Conservation (phyloP, 192 early-diverging fungal genomes). For the Rhizoclosmatium sp. region DNA sequence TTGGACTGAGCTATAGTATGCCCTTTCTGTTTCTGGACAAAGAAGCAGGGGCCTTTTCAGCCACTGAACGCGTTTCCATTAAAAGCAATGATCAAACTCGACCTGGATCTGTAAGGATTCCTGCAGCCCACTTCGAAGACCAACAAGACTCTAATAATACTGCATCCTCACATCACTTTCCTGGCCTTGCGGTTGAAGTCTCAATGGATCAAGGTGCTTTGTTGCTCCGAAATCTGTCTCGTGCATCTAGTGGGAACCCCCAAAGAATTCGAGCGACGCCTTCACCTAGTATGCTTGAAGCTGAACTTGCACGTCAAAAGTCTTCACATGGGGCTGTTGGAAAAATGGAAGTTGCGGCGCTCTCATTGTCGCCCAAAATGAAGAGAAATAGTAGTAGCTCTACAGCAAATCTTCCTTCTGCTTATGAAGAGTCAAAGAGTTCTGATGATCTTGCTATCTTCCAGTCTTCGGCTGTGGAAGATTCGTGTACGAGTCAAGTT, state of each 20-base stretch:
- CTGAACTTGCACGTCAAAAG: background rate
- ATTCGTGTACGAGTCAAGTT: too few relatives aligned
- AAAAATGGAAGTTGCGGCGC: background rate
- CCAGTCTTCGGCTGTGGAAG: too few relatives aligned
- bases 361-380: background rate
- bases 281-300: background rate
- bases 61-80: background rate
- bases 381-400: too few relatives aligned
- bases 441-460: too few relatives aligned
- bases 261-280: background rate
- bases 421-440: too few relatives aligned
- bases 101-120: background rate
- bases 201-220: background rate
- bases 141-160: background rate
- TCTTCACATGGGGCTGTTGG: background rate
- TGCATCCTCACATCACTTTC: too few relatives aligned
- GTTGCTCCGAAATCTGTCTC: background rate
- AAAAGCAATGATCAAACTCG: background rate
- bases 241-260: background rate
- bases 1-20: background rate
- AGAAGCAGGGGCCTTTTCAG: background rate
- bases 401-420: too few relatives aligned
- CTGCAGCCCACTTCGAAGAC: background rate
- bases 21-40: background rate
- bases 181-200: background rate